A percentile compares a stretch with the other conserved stretches of the same genome.
Conservation (phyloP, 345 rosid species). For the Dipteronia dyeriana region DNA sequence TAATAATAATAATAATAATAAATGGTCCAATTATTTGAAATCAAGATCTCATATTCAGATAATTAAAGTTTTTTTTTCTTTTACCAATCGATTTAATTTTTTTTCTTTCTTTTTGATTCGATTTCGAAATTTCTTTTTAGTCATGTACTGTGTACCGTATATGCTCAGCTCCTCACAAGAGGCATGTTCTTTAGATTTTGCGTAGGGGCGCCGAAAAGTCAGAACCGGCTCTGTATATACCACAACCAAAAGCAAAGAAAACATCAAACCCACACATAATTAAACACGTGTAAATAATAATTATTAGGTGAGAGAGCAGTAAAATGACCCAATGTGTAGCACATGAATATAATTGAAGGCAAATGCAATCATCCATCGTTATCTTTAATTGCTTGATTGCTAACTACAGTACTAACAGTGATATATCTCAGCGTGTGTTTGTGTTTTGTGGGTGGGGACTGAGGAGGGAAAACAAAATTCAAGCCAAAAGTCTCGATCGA, state of each 20-base stretch:
- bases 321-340: slow-evolving; percentile 30
- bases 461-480: slow-evolving; percentile 29
- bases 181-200: no score
- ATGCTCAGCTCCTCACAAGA: no score
- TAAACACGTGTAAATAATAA: slow-evolving; percentile 29
- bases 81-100: no score
- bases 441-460: neutral
- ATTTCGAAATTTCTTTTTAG: no score
- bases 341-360: slow-evolving; percentile 17
- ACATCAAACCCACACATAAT: neutral
- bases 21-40: no score
- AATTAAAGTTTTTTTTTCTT: no score
- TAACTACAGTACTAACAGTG: no score
- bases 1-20: no score
- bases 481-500: slow-evolving; percentile 49
- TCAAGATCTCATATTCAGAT: no score
- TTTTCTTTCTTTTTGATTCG: no score
- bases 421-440: neutral
- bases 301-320: slow-evolving; percentile 7
- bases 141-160: no score
- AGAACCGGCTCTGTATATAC: neutral
- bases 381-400: neutral
- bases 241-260: neutral
- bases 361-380: slow-evolving; percentile 19
- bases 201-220: no score